Base-by-base conservation (phyloP, 345 rosid genomes). In the Stellera chamaejasme region DNA sequence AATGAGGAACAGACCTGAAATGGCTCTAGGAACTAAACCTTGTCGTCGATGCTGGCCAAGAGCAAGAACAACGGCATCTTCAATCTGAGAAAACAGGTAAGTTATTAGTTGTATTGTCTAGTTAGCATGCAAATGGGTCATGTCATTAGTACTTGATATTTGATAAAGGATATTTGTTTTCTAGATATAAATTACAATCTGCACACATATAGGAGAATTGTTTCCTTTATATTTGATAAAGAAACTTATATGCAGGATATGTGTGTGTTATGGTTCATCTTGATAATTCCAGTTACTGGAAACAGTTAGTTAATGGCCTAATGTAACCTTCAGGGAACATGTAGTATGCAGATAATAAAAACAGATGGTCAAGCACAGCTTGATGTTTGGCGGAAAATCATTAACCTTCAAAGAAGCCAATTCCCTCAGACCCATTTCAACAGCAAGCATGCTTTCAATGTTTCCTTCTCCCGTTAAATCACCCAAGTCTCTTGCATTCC, bases 391-490 rank as follows among this genome's bases (percentile, higher is more conserved):
- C 5, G 5, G 11, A 61, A 23, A 61, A 45, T 58, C 46, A 27
- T 32, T 42, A 66, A 94, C 99, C 96, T 94, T 94, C 48, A 94
- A 71, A 61, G 93, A 83, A 15, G 95, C 85, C 72, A 90, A 68
- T 69, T 94, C 97, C 72, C 87, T 77, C 75, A 94, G 71, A 68
- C 92, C 97, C 97, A 94, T 94, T 77, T 87, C 96, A 69, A 94
- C 96, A 48, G 96, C 85, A 66, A 90, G 97, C 90, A 90, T 87
- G 68, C 87, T 87, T 80, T 94, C 99, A 28, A 94, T 90, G 78
- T 90, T 94, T 69, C 97, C 97, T 77, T 94, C 99, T 77, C 96
- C 96, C 0, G 87, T 80, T 59, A 94, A 69, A 65, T 85, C 92
- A 75, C 74, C 85, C 72, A 83, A 59, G 69, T 79, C 87, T 26